Base-by-base conservation (phyloP, 2,329 filamentous ascomycete species). In the Xylariaceae sp. region DNA sequence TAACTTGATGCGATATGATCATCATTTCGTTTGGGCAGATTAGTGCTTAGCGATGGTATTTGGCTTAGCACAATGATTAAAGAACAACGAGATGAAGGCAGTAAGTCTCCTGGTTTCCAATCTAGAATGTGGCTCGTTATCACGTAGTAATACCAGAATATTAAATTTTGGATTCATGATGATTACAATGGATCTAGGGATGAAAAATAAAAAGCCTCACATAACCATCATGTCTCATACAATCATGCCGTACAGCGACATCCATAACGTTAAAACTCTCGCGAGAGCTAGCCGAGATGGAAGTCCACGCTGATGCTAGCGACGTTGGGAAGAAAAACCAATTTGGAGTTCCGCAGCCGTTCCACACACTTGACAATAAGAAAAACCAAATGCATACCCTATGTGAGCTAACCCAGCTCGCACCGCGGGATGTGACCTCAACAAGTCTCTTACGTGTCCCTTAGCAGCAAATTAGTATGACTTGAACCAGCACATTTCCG, bases 371-470 rank as follows among this genome's bases (percentile, higher is more conserved):
- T 37, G 3, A 19, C 16, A 33, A 8, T 23, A 45, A 26, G 29
- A 4, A 49, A 39, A 36, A 14, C 3, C 12, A 40, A 36, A 33
- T 26, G 21, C 19, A 28, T 29, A 39, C 23, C 7, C 19, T 14
- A n/a, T 19, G 16, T 11, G 16, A 26, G 47, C 26, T 23, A 14
- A 34, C 14, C 37, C n/a, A 31, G 45, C 24, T 21, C 24, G 21
- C 19, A 26, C 17, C 17, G n/a, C 36, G 26, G 19, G n/a, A 31
- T 29, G 12, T 7, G 14, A 21, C 39, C 26, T 34, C 28, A 17
- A 36, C 16, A 17, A 16, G 31, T 21, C n/a, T n/a, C 28, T 59
- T 56, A 62, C 12, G 60, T 44, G 17, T 62, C 60, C 56, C 60
- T 62, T 14, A 33, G 11, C 11, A 2, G 17, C 17, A 43, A 36